These are phyloP conservation scores for Aleurites moluccanus DNA, from an alignment of 441 rosid genomes.

Conservation along the genomic window DNA sequence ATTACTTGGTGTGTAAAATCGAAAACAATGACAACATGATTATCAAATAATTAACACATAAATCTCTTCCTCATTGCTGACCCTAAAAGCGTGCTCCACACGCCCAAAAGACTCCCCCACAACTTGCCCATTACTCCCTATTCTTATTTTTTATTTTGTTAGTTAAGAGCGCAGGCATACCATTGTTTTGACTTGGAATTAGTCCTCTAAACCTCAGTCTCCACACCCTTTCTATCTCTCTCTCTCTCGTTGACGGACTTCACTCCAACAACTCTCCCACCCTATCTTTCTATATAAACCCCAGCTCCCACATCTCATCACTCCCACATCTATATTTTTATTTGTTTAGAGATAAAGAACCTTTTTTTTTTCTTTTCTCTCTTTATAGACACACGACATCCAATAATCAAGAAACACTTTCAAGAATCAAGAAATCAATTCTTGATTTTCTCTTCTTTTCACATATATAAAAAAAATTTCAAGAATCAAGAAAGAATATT, in stretches of 20 bases:
- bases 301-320: constrained; percentile 7
- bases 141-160: neutral
- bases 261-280: constrained; percentile 31
- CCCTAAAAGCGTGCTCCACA: constrained; percentile 27
- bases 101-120: constrained; percentile 14
- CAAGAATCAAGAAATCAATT: neutral
- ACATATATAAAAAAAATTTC: neutral
- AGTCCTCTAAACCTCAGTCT: constrained; percentile 29
- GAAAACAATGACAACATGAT: neutral
- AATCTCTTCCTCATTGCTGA: too few relatives aligned
- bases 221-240: neutral
- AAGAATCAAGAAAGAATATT: neutral
- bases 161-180: constrained; percentile 21
- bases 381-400: neutral
- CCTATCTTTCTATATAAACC: neutral
- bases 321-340: constrained; percentile 9
- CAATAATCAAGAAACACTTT: neutral
- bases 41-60: neutral
- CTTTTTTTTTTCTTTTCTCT: neutral
- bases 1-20: neutral
- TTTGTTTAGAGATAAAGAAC: neutral
- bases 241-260: constrained; percentile 51
- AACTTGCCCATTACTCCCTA: constrained; percentile 1
- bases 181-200: constrained; percentile 44
- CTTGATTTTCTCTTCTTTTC: neutral